These are phyloP conservation scores for Hymenoscyphus fraxineus DNA, from an alignment of 2,329 filamentous ascomycete genomes.

Conservation along the genomic window DNA sequence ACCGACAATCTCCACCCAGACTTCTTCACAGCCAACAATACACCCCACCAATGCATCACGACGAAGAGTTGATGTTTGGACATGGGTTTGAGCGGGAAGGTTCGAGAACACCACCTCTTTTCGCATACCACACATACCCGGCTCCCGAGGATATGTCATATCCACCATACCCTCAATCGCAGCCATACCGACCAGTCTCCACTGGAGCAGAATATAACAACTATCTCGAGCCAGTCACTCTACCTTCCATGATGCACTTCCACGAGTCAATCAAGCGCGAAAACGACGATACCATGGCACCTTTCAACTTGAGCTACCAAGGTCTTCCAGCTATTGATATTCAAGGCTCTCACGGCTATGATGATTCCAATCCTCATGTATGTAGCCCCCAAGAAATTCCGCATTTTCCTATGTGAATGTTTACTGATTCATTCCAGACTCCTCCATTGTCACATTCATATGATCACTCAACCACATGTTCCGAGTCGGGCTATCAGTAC, in stretches of 20 bases:
- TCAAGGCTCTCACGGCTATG: conserved; percentile 56
- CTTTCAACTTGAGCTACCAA: conserved; percentile 64
- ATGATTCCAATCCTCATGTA: conserved; percentile 70
- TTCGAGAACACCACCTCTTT: conserved; percentile 68
- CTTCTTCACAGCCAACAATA: conserved; percentile 54
- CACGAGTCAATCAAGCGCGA: conserved; percentile 66
- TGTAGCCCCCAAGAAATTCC: conserved; percentile 44
- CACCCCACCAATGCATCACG: conserved; percentile 56
- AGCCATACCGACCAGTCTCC: conserved; percentile 51
- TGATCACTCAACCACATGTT: conserved; percentile 62
- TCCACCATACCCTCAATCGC: conserved; percentile 53
- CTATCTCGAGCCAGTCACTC: conserved; percentile 54
- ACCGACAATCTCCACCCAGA: conserved; percentile 40
- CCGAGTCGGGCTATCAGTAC: conserved; percentile 58
- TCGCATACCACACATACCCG: conserved; percentile 64
- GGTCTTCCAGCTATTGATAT: conserved; percentile 60
- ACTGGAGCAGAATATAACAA: conserved; percentile 45
- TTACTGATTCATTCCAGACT: conserved; percentile 50
- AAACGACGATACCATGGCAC: conserved; percentile 56
- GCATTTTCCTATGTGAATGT: conserved; percentile 6
- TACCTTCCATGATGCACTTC: conserved; percentile 63
- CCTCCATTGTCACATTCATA: conserved; percentile 73
- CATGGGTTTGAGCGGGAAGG: conserved; percentile 64
- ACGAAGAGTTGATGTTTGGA: conserved; percentile 65
- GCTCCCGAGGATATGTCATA: conserved; percentile 63